A percentile compares a stretch with the other conserved stretches of the same genome.
phyloP scores from a whole-genome alignment of 1,139 yeast genomes.

The Hansenula sp. region DNA sequence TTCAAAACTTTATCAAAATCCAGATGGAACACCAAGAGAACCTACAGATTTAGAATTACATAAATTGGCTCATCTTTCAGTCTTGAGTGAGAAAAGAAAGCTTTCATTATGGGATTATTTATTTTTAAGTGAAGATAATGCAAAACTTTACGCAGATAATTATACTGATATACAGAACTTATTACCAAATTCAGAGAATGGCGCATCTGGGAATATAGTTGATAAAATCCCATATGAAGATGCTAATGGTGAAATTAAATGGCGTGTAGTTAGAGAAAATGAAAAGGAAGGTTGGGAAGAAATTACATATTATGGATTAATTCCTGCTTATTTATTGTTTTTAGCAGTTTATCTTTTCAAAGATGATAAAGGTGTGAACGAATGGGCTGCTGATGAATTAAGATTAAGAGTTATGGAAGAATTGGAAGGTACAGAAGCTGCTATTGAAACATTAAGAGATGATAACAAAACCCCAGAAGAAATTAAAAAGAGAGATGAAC shows the following conservation, averaged over 20 bases:
- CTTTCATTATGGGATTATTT: constrained; percentile 57
- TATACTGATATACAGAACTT: constrained; percentile 58
- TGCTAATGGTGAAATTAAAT: constrained; percentile 74
- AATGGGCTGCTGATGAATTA: constrained; percentile 85
- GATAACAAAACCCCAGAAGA: constrained; percentile 56
- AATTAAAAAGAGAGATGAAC: constrained; percentile 66
- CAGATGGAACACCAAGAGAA: constrained; percentile 73
- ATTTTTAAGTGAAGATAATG: constrained; percentile 54
- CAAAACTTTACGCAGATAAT: constrained; percentile 57
- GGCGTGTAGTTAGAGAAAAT: constrained; percentile 75
- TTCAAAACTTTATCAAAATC: constrained; percentile 61
- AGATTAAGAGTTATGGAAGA: constrained; percentile 69
- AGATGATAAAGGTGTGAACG: constrained; percentile 43
- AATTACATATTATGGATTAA: constrained; percentile 62
- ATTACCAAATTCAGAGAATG: constrained; percentile 53
- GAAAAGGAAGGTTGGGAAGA: constrained; percentile 87
- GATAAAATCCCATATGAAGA: constrained; percentile 86
- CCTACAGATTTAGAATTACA: constrained; percentile 72
- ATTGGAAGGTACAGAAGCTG: constrained; percentile 51
- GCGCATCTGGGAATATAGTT: constrained; percentile 57
- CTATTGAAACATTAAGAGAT: constrained; percentile 41
- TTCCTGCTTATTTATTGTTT: constrained; percentile 54
- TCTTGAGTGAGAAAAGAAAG: constrained; percentile 55
- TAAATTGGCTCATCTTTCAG: constrained; percentile 68
- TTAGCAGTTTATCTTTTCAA: constrained; percentile 41